Percentiles rank a stretch among this genome's conserved stretches.
These are phyloP conservation scores for Mucor racemosus DNA, from an alignment of 371 early-diverging fungal genomes.

Conservation along the genomic window DNA sequence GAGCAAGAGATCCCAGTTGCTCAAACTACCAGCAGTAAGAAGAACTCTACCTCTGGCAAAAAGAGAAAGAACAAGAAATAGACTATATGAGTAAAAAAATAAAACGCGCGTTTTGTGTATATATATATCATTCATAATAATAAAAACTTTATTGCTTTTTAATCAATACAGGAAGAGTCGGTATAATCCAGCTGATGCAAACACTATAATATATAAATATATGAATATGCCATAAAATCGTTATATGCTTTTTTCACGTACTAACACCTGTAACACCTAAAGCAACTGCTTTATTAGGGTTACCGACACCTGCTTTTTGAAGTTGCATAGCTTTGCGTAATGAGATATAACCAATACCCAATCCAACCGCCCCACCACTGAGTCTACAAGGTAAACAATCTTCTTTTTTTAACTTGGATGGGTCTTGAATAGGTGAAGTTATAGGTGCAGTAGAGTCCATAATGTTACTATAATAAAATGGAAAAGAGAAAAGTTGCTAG, in stretches of 20 bases:
- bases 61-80: conserved; percentile 24
- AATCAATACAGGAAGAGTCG: conserved; percentile 19
- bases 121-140: not conserved
- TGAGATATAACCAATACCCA: conserved; percentile 20
- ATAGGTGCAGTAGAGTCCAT: not conserved
- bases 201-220: conserved; percentile 6
- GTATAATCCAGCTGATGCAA: conserved; percentile 26
- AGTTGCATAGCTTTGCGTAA: conserved; percentile 20
- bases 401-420: not conserved
- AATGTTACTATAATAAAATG: not conserved
- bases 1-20: not conserved
- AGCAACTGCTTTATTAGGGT: conserved; percentile 20
- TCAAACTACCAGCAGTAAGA: conserved; percentile 1
- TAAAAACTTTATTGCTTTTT: not conserved
- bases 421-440: not conserved
- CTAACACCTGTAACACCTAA: conserved; percentile 28
- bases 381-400: conserved; percentile 23
- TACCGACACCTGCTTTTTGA: conserved; percentile 1
- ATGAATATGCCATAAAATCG: not conserved
- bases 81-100: not conserved
- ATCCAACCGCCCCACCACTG: conserved; percentile 19
- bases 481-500: no score
- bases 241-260: conserved; percentile 1
- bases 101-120: not conserved
- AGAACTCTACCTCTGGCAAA: conserved; percentile 9